Conservation (phyloP, 345 rosid species). For the Passiflora organensis region DNA sequence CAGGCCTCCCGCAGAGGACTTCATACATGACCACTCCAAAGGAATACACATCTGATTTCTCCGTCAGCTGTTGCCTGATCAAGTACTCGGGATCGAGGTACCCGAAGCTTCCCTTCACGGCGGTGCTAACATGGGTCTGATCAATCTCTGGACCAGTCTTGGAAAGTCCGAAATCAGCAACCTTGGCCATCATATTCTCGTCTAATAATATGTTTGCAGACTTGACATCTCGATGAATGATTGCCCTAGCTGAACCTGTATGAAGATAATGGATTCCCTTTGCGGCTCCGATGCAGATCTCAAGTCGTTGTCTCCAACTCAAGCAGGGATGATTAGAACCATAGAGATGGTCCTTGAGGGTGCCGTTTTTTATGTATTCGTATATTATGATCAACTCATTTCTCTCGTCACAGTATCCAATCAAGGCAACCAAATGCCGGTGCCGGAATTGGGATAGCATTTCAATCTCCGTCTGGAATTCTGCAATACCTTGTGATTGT, state of each 20-base stretch:
- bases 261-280: constrained; percentile 76
- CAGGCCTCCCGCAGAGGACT: constrained; percentile 52
- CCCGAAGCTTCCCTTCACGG: constrained; percentile 72
- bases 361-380: constrained; percentile 68
- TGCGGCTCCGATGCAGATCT: constrained; percentile 63
- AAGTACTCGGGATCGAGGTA: constrained; percentile 66
- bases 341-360: constrained; percentile 54
- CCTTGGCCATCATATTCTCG: constrained; percentile 64
- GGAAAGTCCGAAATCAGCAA: constrained; percentile 69
- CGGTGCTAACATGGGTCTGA: constrained; percentile 70
- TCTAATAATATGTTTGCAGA: constrained; percentile 64
- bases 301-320: constrained; percentile 59
- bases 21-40: constrained; percentile 71
- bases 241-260: constrained; percentile 52
- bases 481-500: constrained; percentile 53
- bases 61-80: constrained; percentile 45
- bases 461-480: constrained; percentile 60
- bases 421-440: constrained; percentile 63
- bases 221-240: constrained; percentile 72
- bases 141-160: constrained; percentile 62
- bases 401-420: constrained; percentile 57
- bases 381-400: constrained; percentile 67
- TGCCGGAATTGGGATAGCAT: constrained; percentile 70
- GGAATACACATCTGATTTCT: constrained; percentile 64
- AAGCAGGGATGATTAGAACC: constrained; percentile 35